Conservation (phyloP, 2,329 filamentous ascomycete genomes). For the Fusarium sp. region DNA sequence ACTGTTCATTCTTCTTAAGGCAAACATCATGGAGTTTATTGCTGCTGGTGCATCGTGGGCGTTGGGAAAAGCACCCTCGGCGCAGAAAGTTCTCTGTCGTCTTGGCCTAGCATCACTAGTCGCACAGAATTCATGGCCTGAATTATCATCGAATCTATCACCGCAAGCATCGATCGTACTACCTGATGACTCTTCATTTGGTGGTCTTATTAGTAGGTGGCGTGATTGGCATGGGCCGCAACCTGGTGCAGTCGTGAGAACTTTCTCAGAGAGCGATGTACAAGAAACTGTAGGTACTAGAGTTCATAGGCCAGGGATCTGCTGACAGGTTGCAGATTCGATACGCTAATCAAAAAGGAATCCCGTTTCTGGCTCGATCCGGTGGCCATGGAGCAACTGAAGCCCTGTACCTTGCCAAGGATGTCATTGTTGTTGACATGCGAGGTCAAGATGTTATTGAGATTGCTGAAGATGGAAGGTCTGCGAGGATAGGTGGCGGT, state of each 20-base stretch:
- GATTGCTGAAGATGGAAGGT: neutral
- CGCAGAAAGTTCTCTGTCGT: constrained; percentile 8
- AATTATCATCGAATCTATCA: constrained; percentile 20
- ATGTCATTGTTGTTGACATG: constrained; percentile 23
- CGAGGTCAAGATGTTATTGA: constrained; percentile 1
- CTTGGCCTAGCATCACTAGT: constrained; percentile 20
- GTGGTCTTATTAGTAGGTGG: constrained; percentile 15
- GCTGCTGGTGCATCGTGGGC: constrained; percentile 27
- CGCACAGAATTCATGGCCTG: constrained; percentile 4
- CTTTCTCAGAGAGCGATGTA: constrained; percentile 22
- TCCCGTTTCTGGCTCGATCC: constrained; percentile 28
- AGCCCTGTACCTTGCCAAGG: constrained; percentile 18
- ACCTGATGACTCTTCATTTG: neutral
- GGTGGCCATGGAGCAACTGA: constrained; percentile 33
- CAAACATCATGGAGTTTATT: constrained; percentile 21
- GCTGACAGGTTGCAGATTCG: constrained; percentile 15
- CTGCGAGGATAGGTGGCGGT: constrained; percentile 16
- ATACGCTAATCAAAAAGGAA: constrained; percentile 19
- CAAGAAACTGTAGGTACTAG: constrained; percentile 36
- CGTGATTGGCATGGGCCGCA: constrained; percentile 34
- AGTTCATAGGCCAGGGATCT: too few species aligned
- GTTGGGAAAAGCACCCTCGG: neutral
- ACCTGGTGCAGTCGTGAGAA: constrained; percentile 13
- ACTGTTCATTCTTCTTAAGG: fast-evolving
- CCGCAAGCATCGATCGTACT: constrained; percentile 16